Base-by-base conservation (phyloP, 2,329 filamentous ascomycete species). In the Reticulascus tulasneorum region DNA sequence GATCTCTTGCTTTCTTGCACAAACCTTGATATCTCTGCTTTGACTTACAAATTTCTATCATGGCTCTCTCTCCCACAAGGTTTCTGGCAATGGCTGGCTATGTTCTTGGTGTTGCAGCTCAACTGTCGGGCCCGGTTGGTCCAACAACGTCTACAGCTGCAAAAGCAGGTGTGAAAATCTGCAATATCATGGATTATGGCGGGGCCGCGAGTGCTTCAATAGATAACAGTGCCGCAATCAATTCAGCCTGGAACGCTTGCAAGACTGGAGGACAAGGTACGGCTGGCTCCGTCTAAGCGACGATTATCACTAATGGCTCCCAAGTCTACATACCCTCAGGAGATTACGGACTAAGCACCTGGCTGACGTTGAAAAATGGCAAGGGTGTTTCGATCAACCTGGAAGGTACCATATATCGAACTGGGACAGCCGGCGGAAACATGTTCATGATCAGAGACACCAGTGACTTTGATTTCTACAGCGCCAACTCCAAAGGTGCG, bases 111-210 rank as follows among this genome's bases (percentile, higher is more conserved):
- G n/a, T n/a, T n/a, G n/a, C n/a, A n/a, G 50, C 52, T 9, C 52
- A 56, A 43, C 47, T 55, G 16, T 44, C 41, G 16, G 52, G 50
- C 11, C 38, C 25, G 10, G 52, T 55, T 22, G 52, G 52, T 4
- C 52, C 51, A 1, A 49, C 49, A 4, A 58, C 53, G 9, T 48
- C 48, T 10, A 46, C 46, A 8, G 44, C 41, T 12, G 38, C 44
- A 27, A 58, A 58, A 45, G 46, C 50, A 21, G 47, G 50, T 13
- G 47, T 42, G 34, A 58, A 58, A 44, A 42, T 56, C 5, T 76
- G 71, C 56, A 67, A 67, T 47, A 69, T 76, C 34, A 58, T 67
- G 35, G 50, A 65, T 34, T 72, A 73, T 45, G 71, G 72, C 9
- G 72, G 61, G 20, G 59, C 59, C n/a, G 66, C 69, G 2, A 64